Conservation (phyloP, 176 grass and related monocot species). For the Oryza glumipatula region DNA sequence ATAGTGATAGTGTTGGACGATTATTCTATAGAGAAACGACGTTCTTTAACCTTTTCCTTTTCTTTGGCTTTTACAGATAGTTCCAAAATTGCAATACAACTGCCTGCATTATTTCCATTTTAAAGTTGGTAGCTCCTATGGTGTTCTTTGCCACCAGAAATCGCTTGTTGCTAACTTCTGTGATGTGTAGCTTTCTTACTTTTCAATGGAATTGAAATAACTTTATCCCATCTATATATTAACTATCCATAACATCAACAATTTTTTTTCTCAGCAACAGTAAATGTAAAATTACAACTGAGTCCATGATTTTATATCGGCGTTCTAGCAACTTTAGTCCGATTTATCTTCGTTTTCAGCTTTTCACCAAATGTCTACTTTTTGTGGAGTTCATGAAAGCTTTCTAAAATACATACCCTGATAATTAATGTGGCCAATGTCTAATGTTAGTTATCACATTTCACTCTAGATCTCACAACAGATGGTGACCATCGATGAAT, state of each 20-base stretch:
- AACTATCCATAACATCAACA: not conserved
- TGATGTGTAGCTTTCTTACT: not conserved
- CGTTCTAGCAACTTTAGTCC: not conserved
- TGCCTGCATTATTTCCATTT: not conserved
- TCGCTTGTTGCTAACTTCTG: conserved; percentile 25
- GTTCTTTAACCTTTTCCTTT: not conserved
- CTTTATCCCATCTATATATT: not conserved
- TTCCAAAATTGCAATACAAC: conserved; percentile 1
- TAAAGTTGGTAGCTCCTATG: not conserved
- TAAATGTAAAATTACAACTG: not conserved
- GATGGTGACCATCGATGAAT: not conserved
- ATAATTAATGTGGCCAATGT: not conserved
- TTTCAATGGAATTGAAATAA: not conserved
- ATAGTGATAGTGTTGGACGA: not conserved
- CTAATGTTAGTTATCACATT: not conserved
- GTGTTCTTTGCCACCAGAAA: conserved; percentile 24
- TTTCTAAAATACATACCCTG: not conserved
- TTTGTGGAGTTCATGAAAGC: not conserved
- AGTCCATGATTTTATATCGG: not conserved
- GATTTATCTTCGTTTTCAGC: not conserved
- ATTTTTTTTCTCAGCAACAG: not conserved
- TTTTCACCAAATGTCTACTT: no score
- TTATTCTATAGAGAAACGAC: not conserved
- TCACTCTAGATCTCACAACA: not conserved
- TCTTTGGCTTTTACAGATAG: conserved; percentile 3